Evolutionary conservation across 768 basidiomycete species (phyloP), one percentile per base, ranked within the genome.

Genomic region (Rhizopogon vinicolor): DNA sequence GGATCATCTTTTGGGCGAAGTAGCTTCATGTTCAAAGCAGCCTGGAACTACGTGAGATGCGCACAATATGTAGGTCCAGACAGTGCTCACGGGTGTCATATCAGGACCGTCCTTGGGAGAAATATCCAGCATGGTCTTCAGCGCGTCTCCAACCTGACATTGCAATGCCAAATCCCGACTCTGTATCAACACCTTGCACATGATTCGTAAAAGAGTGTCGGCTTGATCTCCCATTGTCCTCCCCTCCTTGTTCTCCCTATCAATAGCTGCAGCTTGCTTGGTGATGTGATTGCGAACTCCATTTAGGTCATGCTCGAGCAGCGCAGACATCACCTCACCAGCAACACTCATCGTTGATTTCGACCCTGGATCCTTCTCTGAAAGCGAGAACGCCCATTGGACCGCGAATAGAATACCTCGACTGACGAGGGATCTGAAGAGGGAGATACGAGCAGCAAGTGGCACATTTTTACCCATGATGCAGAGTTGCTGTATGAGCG

Each of bases 401-500:
- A 95, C 84, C n/a, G 89, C 90, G 60, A 88, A 89, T 2, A 98
- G 76, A 43, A 98, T 79, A 1, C 93, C 96, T 6, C 89, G 83
- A 58, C 97, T 93, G 50, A 95, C 84, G 22, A 98, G 80, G 7
- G 85, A 79, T 46, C 93, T 86, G 74, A 96, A 98, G 9, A 98
- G 81, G 2, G 83, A 75, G 68, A 95, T 78, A 39, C 97, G 89
- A 14, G 88, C 82, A 14, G 89, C 87, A 16, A 97, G 78, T 67
- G 98, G 96, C 8, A 98, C 88, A 65, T 93, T 94, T 79, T 98
- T 99, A 56, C 91, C 94, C 91, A 99, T 95, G 54, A 87, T 79
- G 64, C 91, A 91, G 8, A 98, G 82, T 61, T 98, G 93, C 63
- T 97, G 93, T 44, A 99, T 78, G 59, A 99, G 86, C 43, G 88